Conservation (phyloP, 768 basidiomycete genomes). For the Phanerochaete carnosa region DNA sequence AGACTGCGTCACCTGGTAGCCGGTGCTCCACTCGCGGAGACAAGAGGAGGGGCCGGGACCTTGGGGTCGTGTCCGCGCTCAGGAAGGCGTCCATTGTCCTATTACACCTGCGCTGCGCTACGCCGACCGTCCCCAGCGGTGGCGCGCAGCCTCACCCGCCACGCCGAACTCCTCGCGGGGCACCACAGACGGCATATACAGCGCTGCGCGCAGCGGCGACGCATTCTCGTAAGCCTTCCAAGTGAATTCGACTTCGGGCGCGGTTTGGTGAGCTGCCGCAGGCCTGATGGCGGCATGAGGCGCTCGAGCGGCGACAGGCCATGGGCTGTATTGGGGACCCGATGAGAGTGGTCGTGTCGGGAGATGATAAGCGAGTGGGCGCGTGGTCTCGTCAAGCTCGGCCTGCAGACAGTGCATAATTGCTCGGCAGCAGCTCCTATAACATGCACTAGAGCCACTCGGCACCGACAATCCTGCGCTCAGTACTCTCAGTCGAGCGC, state of each 20-base stretch:
- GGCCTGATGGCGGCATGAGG: constrained; percentile 54
- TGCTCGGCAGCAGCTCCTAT: constrained; percentile 77
- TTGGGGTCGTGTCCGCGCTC: too few species aligned
- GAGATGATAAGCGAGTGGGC: too few species aligned
- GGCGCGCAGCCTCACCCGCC: too few species aligned
- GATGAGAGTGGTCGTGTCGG: constrained; percentile 59
- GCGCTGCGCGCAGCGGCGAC: not conserved
- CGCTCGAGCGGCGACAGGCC: constrained; percentile 77
- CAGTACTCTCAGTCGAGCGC: not conserved
- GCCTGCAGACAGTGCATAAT: constrained; percentile 66
- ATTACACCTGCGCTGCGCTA: too few species aligned
- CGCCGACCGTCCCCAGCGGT: too few species aligned
- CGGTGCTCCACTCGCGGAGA: too few species aligned
- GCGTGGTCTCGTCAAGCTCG: constrained; percentile 73
- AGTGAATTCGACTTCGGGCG: constrained; percentile 24
- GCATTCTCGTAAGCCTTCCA: constrained; percentile 17
- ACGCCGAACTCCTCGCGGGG: constrained; percentile 64
- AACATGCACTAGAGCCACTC: constrained; percentile 73
- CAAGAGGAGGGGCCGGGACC: too few species aligned
- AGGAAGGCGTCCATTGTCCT: too few species aligned
- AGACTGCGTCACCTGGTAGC: too few species aligned
- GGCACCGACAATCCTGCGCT: constrained; percentile 67
- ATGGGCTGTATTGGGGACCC: constrained; percentile 20
- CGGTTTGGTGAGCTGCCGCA: not conserved
- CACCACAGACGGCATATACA: constrained; percentile 13